phyloP scores from a whole-genome alignment of 257 asterid genomes.

The Lycium ferocissimum region DNA sequence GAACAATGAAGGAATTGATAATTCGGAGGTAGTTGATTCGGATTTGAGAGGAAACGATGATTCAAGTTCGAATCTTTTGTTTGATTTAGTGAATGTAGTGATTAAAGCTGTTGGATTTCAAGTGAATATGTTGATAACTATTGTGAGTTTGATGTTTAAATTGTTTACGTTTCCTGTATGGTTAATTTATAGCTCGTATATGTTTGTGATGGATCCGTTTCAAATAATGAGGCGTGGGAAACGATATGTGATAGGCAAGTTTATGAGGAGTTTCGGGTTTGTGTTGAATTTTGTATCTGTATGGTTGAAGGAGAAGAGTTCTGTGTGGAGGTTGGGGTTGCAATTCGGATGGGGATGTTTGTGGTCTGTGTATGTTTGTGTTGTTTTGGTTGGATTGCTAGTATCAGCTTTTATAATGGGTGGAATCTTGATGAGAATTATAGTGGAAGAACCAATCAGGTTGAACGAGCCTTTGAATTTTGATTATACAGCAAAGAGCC shows the following conservation, averaged over 20 bases:
- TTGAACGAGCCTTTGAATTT: conserved; percentile 70
- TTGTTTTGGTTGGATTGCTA: conserved; percentile 68
- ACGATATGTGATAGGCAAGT: conserved; percentile 40
- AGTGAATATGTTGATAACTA: conserved; percentile 50
- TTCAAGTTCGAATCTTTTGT: conserved; percentile 47
- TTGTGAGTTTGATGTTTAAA: conserved; percentile 49
- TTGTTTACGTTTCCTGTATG: conserved; percentile 54
- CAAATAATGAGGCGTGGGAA: conserved; percentile 50
- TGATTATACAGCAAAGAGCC: conserved; percentile 85
- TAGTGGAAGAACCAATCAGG: conserved; percentile 80
- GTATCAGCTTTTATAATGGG: conserved; percentile 70
- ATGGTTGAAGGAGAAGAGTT: conserved; percentile 67
- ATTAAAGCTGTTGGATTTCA: conserved; percentile 66
- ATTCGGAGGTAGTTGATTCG: conserved; percentile 44
- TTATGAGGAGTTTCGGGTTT: conserved; percentile 45
- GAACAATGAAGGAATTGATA: conserved; percentile 24
- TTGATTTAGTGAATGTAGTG: conserved; percentile 49
- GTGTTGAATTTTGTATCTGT: conserved; percentile 44
- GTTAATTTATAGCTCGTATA: conserved; percentile 54
- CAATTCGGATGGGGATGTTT: conserved; percentile 88
- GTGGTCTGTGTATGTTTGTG: conserved; percentile 83
- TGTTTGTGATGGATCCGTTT: conserved; percentile 74
- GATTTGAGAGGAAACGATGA: conserved; percentile 46
- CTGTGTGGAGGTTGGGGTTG: conserved; percentile 69
- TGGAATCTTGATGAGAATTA: conserved; percentile 57